Conservation (phyloP, 1,284 basidiomycete genomes). For the Sanghuangporus weigelae region DNA sequence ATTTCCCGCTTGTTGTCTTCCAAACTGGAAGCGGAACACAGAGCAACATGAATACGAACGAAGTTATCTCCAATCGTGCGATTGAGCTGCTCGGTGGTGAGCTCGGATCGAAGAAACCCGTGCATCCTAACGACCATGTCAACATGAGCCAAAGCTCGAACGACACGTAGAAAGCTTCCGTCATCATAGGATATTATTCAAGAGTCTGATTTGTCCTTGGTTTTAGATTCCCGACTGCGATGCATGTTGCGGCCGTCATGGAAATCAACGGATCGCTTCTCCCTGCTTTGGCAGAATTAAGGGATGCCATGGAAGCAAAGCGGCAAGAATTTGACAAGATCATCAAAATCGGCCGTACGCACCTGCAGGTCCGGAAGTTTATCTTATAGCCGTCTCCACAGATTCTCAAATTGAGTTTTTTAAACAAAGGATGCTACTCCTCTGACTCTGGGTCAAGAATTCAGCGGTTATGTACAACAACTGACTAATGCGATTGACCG, state of each 20-base stretch:
- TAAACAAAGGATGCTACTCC: slow-evolving; percentile 86
- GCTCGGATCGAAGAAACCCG: slow-evolving; percentile 94
- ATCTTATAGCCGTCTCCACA: neutral
- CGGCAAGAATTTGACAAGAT: slow-evolving; percentile 80
- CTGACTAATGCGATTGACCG: slow-evolving; percentile 88
- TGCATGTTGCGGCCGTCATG: slow-evolving; percentile 96
- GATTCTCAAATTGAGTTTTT: neutral
- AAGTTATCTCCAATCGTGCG: slow-evolving; percentile 98
- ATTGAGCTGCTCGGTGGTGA: slow-evolving; percentile 97
- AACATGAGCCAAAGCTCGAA: slow-evolving; percentile 99
- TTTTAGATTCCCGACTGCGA: slow-evolving; percentile 92
- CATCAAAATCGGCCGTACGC: slow-evolving; percentile 98
- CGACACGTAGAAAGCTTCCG: slow-evolving; percentile 70
- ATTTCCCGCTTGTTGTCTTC: slow-evolving; percentile 99
- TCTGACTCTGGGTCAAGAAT: slow-evolving; percentile 96
- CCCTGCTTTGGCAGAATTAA: slow-evolving; percentile 83
- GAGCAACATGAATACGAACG: slow-evolving; percentile 99
- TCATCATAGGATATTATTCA: neutral
- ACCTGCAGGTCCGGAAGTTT: slow-evolving; percentile 60
- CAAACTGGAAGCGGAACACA: slow-evolving; percentile 99
- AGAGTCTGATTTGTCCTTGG: neutral
- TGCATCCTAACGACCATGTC: slow-evolving; percentile 99
- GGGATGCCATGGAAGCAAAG: slow-evolving; percentile 82
- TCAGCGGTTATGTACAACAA: slow-evolving; percentile 97
- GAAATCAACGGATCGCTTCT: slow-evolving; percentile 82